A percentile compares a stretch with the other conserved stretches of the same genome.
These are phyloP conservation scores for Primulina tabacum DNA, from an alignment of 257 asterid species.

Conservation along the genomic window DNA sequence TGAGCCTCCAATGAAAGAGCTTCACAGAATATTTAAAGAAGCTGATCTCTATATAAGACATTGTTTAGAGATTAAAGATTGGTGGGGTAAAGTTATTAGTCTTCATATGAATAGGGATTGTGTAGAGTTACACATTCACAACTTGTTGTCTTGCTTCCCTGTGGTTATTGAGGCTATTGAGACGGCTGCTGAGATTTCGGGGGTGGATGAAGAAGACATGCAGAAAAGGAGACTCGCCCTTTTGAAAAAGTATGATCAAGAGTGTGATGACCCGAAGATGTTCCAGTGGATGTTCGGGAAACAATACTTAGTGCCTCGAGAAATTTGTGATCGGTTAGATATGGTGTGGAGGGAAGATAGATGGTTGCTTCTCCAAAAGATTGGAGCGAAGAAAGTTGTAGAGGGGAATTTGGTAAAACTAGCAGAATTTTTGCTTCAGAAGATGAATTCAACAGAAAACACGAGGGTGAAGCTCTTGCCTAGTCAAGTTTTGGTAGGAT, in stretches of 20 bases:
- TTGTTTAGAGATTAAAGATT: conserved; percentile 62
- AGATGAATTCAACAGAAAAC: conserved; percentile 32
- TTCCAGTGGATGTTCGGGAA: conserved; percentile 72
- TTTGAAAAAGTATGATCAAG: conserved; percentile 58
- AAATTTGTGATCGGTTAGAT: conserved; percentile 51
- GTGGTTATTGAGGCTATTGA: conserved; percentile 89
- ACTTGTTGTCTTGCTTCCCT: conserved; percentile 64
- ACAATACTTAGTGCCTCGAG: conserved; percentile 61
- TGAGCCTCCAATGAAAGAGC: conserved; percentile 81
- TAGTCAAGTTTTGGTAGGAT: conserved; percentile 43
- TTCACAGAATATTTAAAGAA: conserved; percentile 58
- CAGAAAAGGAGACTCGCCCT: conserved; percentile 47
- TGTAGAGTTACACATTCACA: conserved; percentile 69
- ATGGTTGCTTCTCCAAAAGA: conserved; percentile 55
- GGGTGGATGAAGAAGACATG: conserved; percentile 57
- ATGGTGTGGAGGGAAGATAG: conserved; percentile 62
- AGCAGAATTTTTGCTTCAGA: conserved; percentile 50
- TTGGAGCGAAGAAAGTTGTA: conserved; percentile 35
- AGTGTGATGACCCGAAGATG: conserved; percentile 44
- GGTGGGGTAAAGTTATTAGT: conserved; percentile 82
- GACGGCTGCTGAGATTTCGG: conserved; percentile 74
- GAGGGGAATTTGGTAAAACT: conserved; percentile 32
- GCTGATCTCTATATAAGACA: conserved; percentile 57
- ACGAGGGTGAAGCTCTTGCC: conserved; percentile 38
- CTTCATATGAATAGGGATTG: conserved; percentile 66